Evolutionary conservation across 768 basidiomycete species (phyloP).

Genomic region (Epithele typhae): DNA sequence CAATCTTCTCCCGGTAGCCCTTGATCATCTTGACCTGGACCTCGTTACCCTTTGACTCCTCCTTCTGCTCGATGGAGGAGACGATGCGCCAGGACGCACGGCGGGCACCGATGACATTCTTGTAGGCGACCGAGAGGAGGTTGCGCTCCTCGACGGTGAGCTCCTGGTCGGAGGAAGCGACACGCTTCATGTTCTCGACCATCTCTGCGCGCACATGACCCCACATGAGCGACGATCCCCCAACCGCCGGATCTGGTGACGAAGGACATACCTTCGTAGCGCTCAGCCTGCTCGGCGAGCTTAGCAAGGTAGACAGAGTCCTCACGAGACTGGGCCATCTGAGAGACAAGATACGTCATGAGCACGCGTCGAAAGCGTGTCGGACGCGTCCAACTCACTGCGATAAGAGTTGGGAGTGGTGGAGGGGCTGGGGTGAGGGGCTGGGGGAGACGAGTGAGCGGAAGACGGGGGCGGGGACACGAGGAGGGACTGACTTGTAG

Average conservation of each 20-base stretch:
- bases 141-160: conserved; percentile 99
- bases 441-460: conserved; percentile 27
- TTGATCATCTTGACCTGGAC: conserved; percentile 97
- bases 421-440: conserved; percentile 4
- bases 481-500: conserved; percentile 38
- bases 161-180: conserved; percentile 96
- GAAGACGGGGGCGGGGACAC: conserved; percentile 30
- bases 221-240: conserved; percentile 9
- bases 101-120: conserved; percentile 98
- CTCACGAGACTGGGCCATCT: conserved; percentile 86
- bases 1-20: conserved; percentile 96
- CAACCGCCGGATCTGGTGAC: neutral
- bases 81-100: conserved; percentile 98
- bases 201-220: conserved; percentile 55
- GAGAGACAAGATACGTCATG: conserved; percentile 18
- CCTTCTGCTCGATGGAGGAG: conserved; percentile 98
- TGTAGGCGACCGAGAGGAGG: conserved; percentile 96
- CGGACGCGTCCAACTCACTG: conserved; percentile 42
- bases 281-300: conserved; percentile 99
- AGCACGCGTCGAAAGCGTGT: conserved; percentile 30
- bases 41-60: conserved; percentile 97
- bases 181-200: conserved; percentile 99
- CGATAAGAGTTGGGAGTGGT: conserved; percentile 23
- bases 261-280: conserved; percentile 78
- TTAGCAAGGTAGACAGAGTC: conserved; percentile 99